A percentile compares a stretch with the other conserved stretches of the same genome.
Evolutionary conservation across 768 basidiomycete species (phyloP).

Genomic region (Tricholoma saponaceum): DNA sequence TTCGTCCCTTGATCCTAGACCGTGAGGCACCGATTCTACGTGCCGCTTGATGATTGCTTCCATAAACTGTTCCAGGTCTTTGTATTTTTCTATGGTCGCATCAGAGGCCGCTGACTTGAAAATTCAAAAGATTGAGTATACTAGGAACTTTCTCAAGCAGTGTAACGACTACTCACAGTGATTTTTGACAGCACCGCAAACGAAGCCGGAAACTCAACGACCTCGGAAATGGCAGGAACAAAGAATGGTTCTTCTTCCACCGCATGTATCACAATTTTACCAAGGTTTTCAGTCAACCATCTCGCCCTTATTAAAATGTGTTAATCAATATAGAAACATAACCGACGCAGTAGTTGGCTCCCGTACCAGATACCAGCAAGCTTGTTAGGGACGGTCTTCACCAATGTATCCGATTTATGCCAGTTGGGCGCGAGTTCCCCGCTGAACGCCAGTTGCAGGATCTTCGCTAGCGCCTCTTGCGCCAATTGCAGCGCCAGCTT

Average conservation of each 20-base stretch:
- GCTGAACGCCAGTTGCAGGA: background rate
- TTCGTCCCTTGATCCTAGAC: background rate
- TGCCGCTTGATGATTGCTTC: background rate
- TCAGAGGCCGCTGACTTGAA: background rate
- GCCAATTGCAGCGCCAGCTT: background rate
- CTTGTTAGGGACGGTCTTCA: background rate
- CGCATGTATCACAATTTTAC: background rate
- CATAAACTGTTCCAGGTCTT: background rate
- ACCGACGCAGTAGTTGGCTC: background rate
- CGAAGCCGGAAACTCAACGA: background rate
- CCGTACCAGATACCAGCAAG: background rate
- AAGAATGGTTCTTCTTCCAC: background rate
- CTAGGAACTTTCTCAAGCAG: background rate
- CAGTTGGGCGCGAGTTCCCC: background rate
- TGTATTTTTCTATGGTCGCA: background rate
- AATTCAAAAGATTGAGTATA: background rate
- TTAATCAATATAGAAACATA: background rate
- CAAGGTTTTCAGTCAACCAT: background rate
- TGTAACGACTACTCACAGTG: background rate
- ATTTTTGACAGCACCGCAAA: background rate
- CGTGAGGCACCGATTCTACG: background rate
- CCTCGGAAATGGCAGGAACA: background rate
- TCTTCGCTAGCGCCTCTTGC: background rate
- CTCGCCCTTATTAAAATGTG: background rate
- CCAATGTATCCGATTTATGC: background rate